Evolutionary conservation across 345 rosid genomes (phyloP), one percentile per base, ranked within the genome.

Genomic region (Syzygium grande): DNA sequence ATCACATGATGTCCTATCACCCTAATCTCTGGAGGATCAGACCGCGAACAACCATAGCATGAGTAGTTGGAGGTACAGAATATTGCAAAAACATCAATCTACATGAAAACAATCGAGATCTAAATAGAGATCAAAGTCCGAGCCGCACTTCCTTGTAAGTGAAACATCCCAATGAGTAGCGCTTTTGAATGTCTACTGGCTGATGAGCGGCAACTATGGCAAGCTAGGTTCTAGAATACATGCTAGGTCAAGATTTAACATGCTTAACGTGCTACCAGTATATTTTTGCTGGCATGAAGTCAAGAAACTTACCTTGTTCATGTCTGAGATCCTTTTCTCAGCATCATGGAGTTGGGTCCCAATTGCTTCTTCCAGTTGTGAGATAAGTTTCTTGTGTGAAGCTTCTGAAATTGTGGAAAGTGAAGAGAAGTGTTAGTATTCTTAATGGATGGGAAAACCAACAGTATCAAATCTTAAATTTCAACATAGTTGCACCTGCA

Each of bases 371-470:
- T 96, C 97, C 84, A 88, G 94, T 68, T 97, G 91, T 86, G 90
- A 85, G 38, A 96, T 87, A 87, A 96, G 95, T 90, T 94, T 97
- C 88, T 92, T 94, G 91, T 96, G 96, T 30, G 95, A 90, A 52
- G 93, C 91, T 92, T 91, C 99, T 98, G 97, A 63, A 43, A 85
- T 80, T 80, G 30, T 55, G 52, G 56, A 21, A 38, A 68, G 46
- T 73, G 52, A 51, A 49, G 85, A 55, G 53, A 79, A 86, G 78
- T 49, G 89, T 65, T 59, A 29, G 56, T 43, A 61, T 41, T 61
- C 86, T 84, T 56, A 85, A 65, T 54, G 12, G 9, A 3, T 1
- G 4, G 65, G 11, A 85, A 85, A 85, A 51, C 14, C 54, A 53
- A 51, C 85, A 29, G 61, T 43, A 25, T 84, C 80, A 73, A 87